Base-by-base conservation (phyloP, 208 protist species). In the Leishmania amazonensis region DNA sequence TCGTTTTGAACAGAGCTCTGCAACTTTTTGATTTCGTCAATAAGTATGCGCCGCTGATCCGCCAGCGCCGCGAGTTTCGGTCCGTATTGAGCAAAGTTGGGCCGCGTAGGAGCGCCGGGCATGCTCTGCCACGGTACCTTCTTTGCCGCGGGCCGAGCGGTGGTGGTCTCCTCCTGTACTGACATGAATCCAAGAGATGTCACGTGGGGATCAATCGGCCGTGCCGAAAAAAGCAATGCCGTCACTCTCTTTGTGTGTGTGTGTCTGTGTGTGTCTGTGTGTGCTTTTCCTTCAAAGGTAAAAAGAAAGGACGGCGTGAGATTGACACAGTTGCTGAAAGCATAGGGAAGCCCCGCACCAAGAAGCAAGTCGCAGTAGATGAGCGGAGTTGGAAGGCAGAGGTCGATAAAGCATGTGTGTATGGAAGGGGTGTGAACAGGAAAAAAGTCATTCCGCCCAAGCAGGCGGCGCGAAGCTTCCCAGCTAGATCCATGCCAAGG, bases 1-100 rank as follows among this genome's bases (percentile, higher is more conserved):
- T 89, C 86, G 1, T 78, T 84, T 7, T 87, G 83, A 7, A 95
- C 77, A 0, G 81, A 78, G n/a, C 76, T 85, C 60, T 94, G 94
- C 42, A 97, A 83, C n/a, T 67, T 65, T 72, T 93, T 95, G 21
- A 95, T 80, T 78, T 96, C 71, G 1, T 88, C 89, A 71, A 95
- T 86, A 0, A 92, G 79, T 7, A 68, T 75, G 24, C 88, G 82
- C 60, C 89, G 90, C 78, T 95, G 75, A 21, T 85, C 86, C 35
- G 75, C 74, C 31, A 96, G 87, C n/a, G 65, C 57, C 19, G 75
- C 40, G 67, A 95, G 83, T 75, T 92, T 80, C 4, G 79, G 62
- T n/a, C 88, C 72, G 73, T 94, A 93, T 17, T 40, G 81, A 0
- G 81, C 60, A 49, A 79, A 74, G 81, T 96, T 87, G 2, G 94